Evolutionary conservation across 257 asterid genomes (phyloP), one percentile per base, ranked within the genome.

Genomic region (Petrea volubilis): DNA sequence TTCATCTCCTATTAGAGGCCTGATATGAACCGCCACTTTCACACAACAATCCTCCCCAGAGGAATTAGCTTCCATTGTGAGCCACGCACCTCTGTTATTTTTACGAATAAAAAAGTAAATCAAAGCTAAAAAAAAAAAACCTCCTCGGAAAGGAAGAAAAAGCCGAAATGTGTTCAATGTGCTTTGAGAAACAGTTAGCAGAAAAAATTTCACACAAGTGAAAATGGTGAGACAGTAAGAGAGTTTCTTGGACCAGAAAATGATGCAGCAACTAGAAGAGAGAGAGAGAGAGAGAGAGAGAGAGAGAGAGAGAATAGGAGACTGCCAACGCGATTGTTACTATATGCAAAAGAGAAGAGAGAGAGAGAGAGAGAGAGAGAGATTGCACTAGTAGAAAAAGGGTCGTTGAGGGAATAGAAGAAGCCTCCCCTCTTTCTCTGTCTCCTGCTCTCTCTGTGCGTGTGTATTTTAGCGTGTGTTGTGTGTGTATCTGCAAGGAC

Each of bases 1-100:
- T 78, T 95, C 99, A 78, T 95, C 99, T 43, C 97, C 99, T 53
- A 95, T 83, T 67, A 92, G 92, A 58, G 99, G 99, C 82, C 99
- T 82, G 12, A 88, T 79, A 73, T 95, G 98, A 83, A 95, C 96
- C 15, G 98, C 98, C 29, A 95, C 99, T 84, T 95, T 95, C 8
- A 95, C 98, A 85, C 96, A 95, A 25, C 99, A 95, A 82, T 95
- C 95, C 74, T 90, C 99, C 29, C 86, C 98, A 21, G 89, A 74
- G 65, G 82, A 80, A 80, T 76, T 81, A 18, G 83, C 75, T 84
- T 92, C 96, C 96, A 92, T 89, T 61, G 78, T 53, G 44, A 71
- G 41, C 43, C 47, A 68, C 10, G 12, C 67, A 0, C 63, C 36
- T 12, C 43, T 38, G n/a, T n/a, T n/a, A n/a, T 40, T 46, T 25